Percentiles rank a stretch among this genome's conserved stretches.
Conservation (phyloP, 2,329 filamentous ascomycete genomes). For the Clonostachys sp. region DNA sequence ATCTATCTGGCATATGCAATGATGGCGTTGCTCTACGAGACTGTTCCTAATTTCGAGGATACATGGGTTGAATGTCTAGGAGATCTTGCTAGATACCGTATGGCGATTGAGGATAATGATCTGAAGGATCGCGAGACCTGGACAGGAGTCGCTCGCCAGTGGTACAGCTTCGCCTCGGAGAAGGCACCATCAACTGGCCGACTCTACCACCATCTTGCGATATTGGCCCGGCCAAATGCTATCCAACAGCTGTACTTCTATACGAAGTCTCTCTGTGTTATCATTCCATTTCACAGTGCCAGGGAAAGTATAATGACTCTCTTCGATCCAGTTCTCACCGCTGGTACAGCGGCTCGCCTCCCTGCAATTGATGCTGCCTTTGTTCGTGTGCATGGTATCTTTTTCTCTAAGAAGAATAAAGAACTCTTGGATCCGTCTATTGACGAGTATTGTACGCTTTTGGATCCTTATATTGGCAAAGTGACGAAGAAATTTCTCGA, state of each 20-base stretch:
- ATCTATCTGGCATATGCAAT: slow-evolving; percentile 88
- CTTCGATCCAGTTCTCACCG: slow-evolving; percentile 53
- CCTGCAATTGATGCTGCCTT: slow-evolving; percentile 50
- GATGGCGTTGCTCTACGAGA: slow-evolving; percentile 84
- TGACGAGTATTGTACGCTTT: slow-evolving; percentile 41
- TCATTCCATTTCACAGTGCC: slow-evolving; percentile 62
- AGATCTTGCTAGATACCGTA: slow-evolving; percentile 76
- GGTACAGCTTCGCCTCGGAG: slow-evolving; percentile 82
- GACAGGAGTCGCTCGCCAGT: slow-evolving; percentile 74
- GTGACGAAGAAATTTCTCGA: slow-evolving; percentile 47
- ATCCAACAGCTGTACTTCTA: slow-evolving; percentile 72
- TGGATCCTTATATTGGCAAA: slow-evolving; percentile 54
- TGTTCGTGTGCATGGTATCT: slow-evolving; percentile 58
- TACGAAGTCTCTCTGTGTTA: slow-evolving; percentile 63
- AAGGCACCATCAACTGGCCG: slow-evolving; percentile 70
- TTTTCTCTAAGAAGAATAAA: slow-evolving; percentile 49
- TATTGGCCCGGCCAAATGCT: slow-evolving; percentile 65
- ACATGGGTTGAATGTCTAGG: slow-evolving; percentile 94
- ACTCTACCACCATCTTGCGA: slow-evolving; percentile 84
- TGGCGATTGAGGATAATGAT: slow-evolving; percentile 87
- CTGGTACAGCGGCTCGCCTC: slow-evolving; percentile 21
- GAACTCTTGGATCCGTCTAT: slow-evolving; percentile 40
- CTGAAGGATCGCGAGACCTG: slow-evolving; percentile 72
- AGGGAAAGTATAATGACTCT: slow-evolving; percentile 67
- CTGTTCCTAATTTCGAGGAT: slow-evolving; percentile 74